phyloP scores from a whole-genome alignment of 306 rosid species.

The Cyamopsis tetragonoloba region DNA sequence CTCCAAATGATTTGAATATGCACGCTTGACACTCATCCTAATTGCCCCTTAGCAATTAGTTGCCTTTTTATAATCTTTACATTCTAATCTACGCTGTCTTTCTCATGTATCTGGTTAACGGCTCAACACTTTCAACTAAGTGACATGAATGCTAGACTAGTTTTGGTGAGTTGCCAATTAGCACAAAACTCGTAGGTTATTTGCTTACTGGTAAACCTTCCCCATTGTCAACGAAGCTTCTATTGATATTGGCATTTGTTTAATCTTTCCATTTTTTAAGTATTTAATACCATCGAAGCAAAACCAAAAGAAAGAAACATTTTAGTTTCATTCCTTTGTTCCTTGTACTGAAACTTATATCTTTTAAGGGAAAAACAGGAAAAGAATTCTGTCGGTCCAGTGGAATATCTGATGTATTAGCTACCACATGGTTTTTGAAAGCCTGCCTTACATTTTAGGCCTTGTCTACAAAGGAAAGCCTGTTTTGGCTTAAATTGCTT shows the following conservation, averaged over 20 bases:
- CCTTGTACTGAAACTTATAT: constrained; percentile 3
- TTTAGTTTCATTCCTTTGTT: constrained; percentile 2
- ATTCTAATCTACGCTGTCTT: background rate
- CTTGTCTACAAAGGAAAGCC: constrained; percentile 6
- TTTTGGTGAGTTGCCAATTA: constrained; percentile 11
- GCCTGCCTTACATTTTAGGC: constrained; percentile 1
- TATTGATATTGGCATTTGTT: background rate
- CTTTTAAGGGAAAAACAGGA: background rate
- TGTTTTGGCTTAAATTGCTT: constrained; percentile 10
- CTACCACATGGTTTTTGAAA: background rate
- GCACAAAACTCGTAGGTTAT: background rate
- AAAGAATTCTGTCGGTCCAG: background rate
- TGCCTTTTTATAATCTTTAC: constrained; percentile 7
- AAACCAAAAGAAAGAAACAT: background rate
- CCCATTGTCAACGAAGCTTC: background rate
- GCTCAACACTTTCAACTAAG: constrained; percentile 14
- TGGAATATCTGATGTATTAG: constrained; percentile 5
- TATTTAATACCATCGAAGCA: background rate
- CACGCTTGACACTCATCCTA: background rate
- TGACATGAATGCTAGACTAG: constrained; percentile 1
- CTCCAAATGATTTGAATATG: background rate
- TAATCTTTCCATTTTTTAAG: background rate
- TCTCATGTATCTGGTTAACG: constrained; percentile 16
- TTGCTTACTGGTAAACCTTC: constrained; percentile 2
- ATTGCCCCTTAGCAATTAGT: constrained; percentile 11